Evolutionary conservation across 805 yeast species (phyloP), one percentile per base, ranked within the genome.

Genomic region (Starmerella floricola): DNA sequence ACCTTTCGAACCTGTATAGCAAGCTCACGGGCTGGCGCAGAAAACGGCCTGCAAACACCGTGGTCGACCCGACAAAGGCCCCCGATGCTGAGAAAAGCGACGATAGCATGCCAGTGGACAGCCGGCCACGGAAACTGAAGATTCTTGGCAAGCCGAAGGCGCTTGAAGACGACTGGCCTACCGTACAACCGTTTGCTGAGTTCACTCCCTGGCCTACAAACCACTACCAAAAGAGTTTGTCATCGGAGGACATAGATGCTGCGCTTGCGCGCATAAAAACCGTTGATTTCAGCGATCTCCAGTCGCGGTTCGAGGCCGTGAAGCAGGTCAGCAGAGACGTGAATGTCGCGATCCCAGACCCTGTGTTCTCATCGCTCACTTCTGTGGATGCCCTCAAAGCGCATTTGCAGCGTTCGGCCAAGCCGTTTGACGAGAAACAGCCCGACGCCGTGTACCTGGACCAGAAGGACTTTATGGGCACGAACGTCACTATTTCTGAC

Each of bases 391-490:
- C 59, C 30, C 62, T 78, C 30, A 59, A 61, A 42, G 42, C 52
- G 0, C 68, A 67, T 40, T 60, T 51, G 8, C 47, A 61, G 42
- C 56, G 68, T n/a, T 63, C 69, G 20, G 67, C 68, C 18, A 51
- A 55, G 16, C 64, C 68, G 52, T 69, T 63, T 49, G 73, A 72
- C 52, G 86, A 79, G 55, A 71, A 76, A 56, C 73, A 76, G 54
- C 86, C 91, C n/a, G 73, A 79, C 53, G 88, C 84, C 23, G 73
- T 83, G 42, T 74, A 76, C 47, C 65, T 83, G 51, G 64, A 74
- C 44, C 58, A 65, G 6, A 66, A 65, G 23, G 77, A 73, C 34
- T 80, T 74, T 54, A 65, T 61, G 24, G 74, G 79, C 31, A 65
- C 73, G 4, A 82, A 80, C 43, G 45, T 62, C 24, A 49, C 48